Conservation (phyloP, 176 grass and related monocot species). For the Carex kokanica region DNA sequence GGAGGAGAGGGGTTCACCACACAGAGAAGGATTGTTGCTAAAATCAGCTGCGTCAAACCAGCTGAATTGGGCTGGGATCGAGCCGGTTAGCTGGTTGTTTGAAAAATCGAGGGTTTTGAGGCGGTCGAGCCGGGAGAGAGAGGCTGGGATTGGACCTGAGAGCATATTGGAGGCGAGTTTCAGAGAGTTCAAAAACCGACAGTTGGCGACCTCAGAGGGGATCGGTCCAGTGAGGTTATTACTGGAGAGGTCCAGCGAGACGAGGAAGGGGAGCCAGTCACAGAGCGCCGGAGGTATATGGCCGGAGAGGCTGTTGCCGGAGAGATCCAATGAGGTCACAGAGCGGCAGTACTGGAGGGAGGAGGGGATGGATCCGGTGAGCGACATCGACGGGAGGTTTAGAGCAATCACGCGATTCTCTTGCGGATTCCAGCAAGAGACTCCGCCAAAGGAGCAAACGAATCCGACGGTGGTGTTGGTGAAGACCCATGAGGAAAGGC, state of each 20-base stretch:
- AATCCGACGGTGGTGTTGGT: conserved; percentile 37
- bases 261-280: conserved; percentile 74
- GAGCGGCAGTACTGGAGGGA: conserved; percentile 59
- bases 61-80: conserved; percentile 52
- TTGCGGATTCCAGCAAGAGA: conserved; percentile 70
- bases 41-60: conserved; percentile 43
- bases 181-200: conserved; percentile 69
- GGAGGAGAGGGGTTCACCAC: conserved; percentile 55
- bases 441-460: conserved; percentile 52
- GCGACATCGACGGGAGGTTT: conserved; percentile 45
- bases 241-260: conserved; percentile 60
- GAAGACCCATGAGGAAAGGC: conserved; percentile 46
- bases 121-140: conserved; percentile 55
- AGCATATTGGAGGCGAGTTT: conserved; percentile 50
- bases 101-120: conserved; percentile 78
- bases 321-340: conserved; percentile 64
- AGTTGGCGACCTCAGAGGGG: conserved; percentile 68
- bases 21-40: conserved; percentile 49
- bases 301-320: conserved; percentile 42
- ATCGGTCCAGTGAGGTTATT: conserved; percentile 53
- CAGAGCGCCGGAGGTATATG: conserved; percentile 51
- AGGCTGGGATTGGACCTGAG: conserved; percentile 58
- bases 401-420: conserved; percentile 66
- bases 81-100: conserved; percentile 49
- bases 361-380: conserved; percentile 52